A percentile compares a stretch with the other conserved stretches of the same genome.
Evolutionary conservation across 2,329 filamentous ascomycete genomes (phyloP).

Genomic region (Scorias spongiosa): DNA sequence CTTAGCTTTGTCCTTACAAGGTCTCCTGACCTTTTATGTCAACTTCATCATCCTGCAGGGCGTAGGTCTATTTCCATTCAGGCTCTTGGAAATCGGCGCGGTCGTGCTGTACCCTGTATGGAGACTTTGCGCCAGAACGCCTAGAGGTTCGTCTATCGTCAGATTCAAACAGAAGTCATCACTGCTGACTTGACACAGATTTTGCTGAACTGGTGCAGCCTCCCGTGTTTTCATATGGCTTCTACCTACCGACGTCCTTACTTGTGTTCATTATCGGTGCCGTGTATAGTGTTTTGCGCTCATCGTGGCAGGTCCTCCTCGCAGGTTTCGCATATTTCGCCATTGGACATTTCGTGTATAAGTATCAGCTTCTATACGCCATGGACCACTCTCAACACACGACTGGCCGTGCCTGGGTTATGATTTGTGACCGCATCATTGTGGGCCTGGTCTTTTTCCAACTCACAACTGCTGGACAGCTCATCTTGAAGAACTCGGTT

Average conservation of each 20-base stretch:
- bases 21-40: conserved; percentile 70
- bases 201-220: conserved; percentile 69
- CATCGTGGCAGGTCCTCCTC: conserved; percentile 66
- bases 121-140: conserved; percentile 66
- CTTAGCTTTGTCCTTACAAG: conserved; percentile 60
- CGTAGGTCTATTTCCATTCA: conserved; percentile 83
- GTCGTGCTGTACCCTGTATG: conserved; percentile 72
- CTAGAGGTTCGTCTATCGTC: conserved; percentile 38
- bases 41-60: conserved; percentile 91
- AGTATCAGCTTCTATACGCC: conserved; percentile 92
- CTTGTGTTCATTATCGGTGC: conserved; percentile 90
- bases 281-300: conserved; percentile 76
- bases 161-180: background rate
- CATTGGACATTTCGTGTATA: conserved; percentile 79
- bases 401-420: conserved; percentile 85
- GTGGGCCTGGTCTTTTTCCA: conserved; percentile 81
- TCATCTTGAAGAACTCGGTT: conserved; percentile 61
- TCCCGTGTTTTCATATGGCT: conserved; percentile 85
- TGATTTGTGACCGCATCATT: conserved; percentile 86
- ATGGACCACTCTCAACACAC: conserved; percentile 96
- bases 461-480: conserved; percentile 73
- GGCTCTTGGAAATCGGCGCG: conserved; percentile 76
- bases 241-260: conserved; percentile 83
- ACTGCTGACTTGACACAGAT: conserved; percentile 33
- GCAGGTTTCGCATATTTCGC: conserved; percentile 72